Base-by-base conservation (phyloP, 208 protist species). In the Tritrichomonas musculus region DNA sequence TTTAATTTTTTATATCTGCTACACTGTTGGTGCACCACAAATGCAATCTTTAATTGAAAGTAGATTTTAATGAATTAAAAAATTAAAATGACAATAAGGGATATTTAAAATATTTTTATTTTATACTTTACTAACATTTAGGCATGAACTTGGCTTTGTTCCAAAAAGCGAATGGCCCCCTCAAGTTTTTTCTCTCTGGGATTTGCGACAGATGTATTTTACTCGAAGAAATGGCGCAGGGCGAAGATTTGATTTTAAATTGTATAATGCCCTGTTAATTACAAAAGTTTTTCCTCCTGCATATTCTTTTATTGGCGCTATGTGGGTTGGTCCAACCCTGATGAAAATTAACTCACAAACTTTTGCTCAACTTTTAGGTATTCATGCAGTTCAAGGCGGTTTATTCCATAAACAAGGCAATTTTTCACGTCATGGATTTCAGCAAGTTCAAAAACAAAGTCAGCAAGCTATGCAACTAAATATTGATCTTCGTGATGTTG, bases 131-230 rank as follows among this genome's bases (percentile, higher is more conserved):
- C 77, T 88, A 88, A 88, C 77, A 88, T 47, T 57, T n/a, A 88
- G 77, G 57, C 77, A 88, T 53, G 77, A 88, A 88, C 30, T 88
- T 33, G 77, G 77, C 20, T 88, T 88, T 88, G 47, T 88, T 57
- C 77, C 77, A 33, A 14, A 13, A 9, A 88, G 47, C 47, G 77
- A 88, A 57, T 88, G 77, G 77, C 44, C 44, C 5, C 47, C 77
- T 39, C 77, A 88, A 39, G 30, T 49, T 39, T 88, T n/a, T 36
- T 57, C 77, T 39, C 47, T 88, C 4, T 33, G 44, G 47, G 77
- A 88, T 57, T 47, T 88, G 14, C 77, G 47, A 14, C 77, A 88
- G 39, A 88, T 88, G 8, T 88, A 53, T 49, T 88, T 88, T 30
- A 88, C 77, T 0, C 77, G 77, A 1, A 4, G 77, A 20, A 88